Evolutionary conservation across 2,329 filamentous ascomycete genomes (phyloP).

Genomic region (Aphanocladium album): DNA sequence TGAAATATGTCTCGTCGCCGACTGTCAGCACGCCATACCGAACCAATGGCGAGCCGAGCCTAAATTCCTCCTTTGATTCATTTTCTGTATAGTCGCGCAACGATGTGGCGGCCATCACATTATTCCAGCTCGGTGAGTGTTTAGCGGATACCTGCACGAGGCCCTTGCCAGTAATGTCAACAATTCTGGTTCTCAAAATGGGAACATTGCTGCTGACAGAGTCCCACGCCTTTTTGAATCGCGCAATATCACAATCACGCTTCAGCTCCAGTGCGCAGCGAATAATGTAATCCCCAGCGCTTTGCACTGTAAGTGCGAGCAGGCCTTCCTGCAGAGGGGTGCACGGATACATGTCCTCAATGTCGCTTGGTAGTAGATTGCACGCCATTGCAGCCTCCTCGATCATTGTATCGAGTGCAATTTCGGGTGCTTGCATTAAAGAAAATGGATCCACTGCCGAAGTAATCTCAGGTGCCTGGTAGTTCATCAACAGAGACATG

Average conservation of each 20-base stretch:
- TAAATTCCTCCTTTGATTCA: not conserved
- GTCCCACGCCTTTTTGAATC: constrained; percentile 16
- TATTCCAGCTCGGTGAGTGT: not conserved
- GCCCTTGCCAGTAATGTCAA: not conserved
- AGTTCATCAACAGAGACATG: not conserved
- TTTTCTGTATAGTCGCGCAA: not conserved
- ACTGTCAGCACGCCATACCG: not conserved
- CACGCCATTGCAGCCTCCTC: constrained; percentile 12
- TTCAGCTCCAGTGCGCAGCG: constrained; percentile 14
- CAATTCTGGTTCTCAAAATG: not conserved
- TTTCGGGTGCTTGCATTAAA: not conserved
- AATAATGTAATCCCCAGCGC: constrained; percentile 16
- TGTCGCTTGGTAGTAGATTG: constrained; percentile 7
- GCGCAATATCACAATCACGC: constrained; percentile 7
- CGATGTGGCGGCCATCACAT: not conserved
- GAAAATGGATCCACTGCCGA: not conserved
- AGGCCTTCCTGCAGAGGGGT: constrained; percentile 20
- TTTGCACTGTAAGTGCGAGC: constrained; percentile 16
- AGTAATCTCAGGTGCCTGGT: not conserved
- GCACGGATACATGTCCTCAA: constrained; percentile 19
- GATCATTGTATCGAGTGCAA: not conserved
- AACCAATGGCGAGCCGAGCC: not conserved
- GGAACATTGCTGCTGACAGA: constrained; percentile 6
- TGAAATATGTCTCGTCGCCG: constrained; percentile 9
- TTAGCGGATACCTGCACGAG: not conserved